phyloP scores from a whole-genome alignment of 495 filamentous ascomycete genomes.

The Neurospora sp. region DNA sequence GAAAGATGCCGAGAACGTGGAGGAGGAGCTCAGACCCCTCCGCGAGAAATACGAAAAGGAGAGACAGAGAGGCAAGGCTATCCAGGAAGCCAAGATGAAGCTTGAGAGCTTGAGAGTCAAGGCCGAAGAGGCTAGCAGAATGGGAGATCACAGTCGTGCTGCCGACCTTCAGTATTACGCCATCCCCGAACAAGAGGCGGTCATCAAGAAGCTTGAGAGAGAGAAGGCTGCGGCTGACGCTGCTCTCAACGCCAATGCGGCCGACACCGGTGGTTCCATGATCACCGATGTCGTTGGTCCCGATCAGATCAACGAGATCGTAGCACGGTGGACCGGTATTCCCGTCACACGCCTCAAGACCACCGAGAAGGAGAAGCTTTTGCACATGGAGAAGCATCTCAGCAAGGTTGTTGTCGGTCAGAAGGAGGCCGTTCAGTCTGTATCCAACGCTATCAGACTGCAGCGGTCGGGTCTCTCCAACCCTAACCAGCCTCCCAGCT shows the following conservation, averaged over 20 bases:
- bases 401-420: conserved; percentile 82
- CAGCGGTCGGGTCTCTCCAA: conserved; percentile 89
- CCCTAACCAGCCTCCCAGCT: conserved; percentile 91
- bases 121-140: conserved; percentile 80
- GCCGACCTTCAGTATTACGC: conserved; percentile 95
- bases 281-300: conserved; percentile 89
- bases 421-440: conserved; percentile 84
- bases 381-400: conserved; percentile 86
- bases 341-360: conserved; percentile 89
- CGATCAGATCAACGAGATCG: conserved; percentile 98
- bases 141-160: conserved; percentile 67
- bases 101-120: conserved; percentile 80
- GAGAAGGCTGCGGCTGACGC: conserved; percentile 71
- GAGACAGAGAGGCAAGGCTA: conserved; percentile 73
- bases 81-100: conserved; percentile 95
- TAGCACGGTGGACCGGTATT: conserved; percentile 92
- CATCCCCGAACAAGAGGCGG: conserved; percentile 77
- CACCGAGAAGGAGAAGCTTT: conserved; percentile 90
- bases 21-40: conserved; percentile 83
- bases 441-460: conserved; percentile 90
- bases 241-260: conserved; percentile 52
- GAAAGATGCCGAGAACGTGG: conserved; percentile 81
- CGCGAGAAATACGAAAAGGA: conserved; percentile 93
- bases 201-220: conserved; percentile 68
- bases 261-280: conserved; percentile 53